Percentiles rank a stretch among this genome's conserved stretches.
Evolutionary conservation across 2,329 filamentous ascomycete genomes (phyloP).

Genomic region (Pseudogymnoascus sp.): DNA sequence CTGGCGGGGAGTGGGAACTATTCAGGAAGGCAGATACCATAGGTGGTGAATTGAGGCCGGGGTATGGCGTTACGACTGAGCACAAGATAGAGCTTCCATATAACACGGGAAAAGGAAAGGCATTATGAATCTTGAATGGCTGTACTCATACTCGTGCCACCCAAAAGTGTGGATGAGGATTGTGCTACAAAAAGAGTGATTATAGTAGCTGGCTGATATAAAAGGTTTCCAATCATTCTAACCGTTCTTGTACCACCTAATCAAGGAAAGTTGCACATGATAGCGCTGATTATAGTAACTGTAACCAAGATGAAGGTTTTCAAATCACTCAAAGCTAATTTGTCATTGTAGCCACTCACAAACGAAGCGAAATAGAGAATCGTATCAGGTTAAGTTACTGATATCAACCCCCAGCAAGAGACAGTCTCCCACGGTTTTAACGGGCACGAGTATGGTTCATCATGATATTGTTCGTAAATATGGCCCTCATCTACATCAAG

Average conservation of each 20-base stretch:
- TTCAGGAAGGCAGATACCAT: conserved; percentile 5
- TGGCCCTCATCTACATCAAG: conserved; percentile 45
- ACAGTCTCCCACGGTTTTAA: background rate
- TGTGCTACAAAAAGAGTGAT: background rate
- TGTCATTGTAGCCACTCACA: background rate
- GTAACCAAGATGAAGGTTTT: background rate
- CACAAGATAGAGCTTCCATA: conserved; percentile 3
- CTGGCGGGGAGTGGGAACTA: background rate
- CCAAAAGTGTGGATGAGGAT: too few species aligned
- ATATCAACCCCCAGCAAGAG: background rate
- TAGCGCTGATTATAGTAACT: background rate
- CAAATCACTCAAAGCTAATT: background rate
- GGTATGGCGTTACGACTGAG: conserved; percentile 6
- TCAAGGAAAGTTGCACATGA: background rate
- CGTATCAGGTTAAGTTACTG: background rate
- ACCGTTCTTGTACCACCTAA: too few species aligned
- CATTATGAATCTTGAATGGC: conserved; percentile 4
- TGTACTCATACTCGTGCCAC: background rate
- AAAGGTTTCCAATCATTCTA: background rate
- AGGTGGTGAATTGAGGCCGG: conserved; percentile 1
- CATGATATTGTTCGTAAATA: background rate
- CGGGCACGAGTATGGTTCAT: background rate
- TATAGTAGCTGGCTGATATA: background rate
- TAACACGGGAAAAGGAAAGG: conserved; percentile 2
- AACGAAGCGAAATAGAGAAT: background rate